Evolutionary conservation across 371 early-diverging fungal genomes (phyloP), one percentile per base, ranked within the genome.

Genomic region (Mucor velutinosus): DNA sequence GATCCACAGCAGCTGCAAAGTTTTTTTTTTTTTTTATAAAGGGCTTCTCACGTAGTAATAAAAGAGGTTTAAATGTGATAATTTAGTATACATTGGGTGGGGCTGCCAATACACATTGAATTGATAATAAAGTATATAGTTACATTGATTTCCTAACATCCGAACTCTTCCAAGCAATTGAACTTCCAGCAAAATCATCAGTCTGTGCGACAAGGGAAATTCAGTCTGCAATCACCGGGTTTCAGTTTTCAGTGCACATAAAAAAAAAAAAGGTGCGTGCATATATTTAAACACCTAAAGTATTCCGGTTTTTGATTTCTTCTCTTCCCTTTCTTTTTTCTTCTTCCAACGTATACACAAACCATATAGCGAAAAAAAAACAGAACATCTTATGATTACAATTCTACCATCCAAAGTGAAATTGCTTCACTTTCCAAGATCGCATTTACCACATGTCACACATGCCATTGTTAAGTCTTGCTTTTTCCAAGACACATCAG

Each of bases 381-480:
- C 51, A 51, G 51, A 25, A 23, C 17, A 41, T 39, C 64, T 60
- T n/a, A 82, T 79, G 78, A 83, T 83, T 57, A 79, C 79, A 47
- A 69, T 83, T 72, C 70, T 79, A 64, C 81, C 81, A 65, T 71
- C 78, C 35, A 78, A 77, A 37, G 69, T 83, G 27, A 83, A 80
- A 27, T 64, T 83, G 32, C 76, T 83, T 63, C 83, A 83, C 67
- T 83, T 83, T 55, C 77, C 81, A 55, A 61, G 75, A 55, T 73
- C 76, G 6, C 79, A 77, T 30, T 64, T 83, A 32, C 65, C 72
- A 11, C 79, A 80, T 71, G 83, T 78, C 30, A 87, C 89, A 8
- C 90, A 91, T 70, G 87, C 90, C 19, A 82, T 92, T 64, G 79
- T 90, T 58, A 88, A 87, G 60, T 82, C 86, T 39, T 80, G 87